Conservation (phyloP, 2,329 filamentous ascomycete species). For the Arthrobotrys entomopaga region DNA sequence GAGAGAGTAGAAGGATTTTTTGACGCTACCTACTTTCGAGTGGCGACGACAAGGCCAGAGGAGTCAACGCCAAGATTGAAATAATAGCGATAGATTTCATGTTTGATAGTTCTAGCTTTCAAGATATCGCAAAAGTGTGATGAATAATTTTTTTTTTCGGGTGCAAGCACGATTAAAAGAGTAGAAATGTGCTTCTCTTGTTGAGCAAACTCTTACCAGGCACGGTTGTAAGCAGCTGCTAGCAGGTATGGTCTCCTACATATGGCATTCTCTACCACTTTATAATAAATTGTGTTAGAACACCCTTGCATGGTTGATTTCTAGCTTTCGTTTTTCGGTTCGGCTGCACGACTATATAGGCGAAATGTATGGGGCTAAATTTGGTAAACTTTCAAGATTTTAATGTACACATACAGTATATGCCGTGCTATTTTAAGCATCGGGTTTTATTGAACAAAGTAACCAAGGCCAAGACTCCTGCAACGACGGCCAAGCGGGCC, state of each 20-base stretch:
- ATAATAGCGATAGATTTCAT: not conserved
- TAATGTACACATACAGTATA: no score
- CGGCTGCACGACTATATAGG: no score
- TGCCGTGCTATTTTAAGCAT: not conserved
- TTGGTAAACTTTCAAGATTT: no score
- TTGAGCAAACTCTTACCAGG: no score
- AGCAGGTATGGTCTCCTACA: no score
- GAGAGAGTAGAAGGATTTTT: no score
- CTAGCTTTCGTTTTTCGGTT: no score
- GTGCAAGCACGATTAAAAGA: not conserved
- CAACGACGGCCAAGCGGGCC: not conserved
- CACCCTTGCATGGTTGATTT: no score
- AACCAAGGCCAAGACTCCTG: not conserved
- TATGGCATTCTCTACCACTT: no score
- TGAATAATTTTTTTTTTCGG: not conserved
- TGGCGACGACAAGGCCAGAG: not conserved
- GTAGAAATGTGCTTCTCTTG: not conserved
- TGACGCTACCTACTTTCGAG: constrained; percentile 4
- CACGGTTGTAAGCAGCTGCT: no score
- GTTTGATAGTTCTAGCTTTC: not conserved
- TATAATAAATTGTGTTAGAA: no score
- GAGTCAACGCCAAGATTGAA: not conserved
- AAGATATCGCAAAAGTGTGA: not conserved
- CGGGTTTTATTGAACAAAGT: not conserved
- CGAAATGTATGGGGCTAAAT: no score